Base-by-base conservation (phyloP, 345 rosid genomes). In the Sisymbrium altissimum region DNA sequence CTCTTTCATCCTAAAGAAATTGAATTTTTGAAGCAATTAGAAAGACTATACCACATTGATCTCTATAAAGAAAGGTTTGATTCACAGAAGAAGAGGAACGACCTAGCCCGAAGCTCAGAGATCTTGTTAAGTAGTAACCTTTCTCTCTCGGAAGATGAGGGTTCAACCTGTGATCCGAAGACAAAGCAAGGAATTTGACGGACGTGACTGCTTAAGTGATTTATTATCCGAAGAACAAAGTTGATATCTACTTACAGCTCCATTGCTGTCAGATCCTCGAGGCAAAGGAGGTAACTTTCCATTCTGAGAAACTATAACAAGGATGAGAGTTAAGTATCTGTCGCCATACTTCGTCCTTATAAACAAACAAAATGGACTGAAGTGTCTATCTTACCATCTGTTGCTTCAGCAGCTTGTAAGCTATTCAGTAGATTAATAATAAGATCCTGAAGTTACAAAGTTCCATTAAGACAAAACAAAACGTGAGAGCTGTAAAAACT, bases 201-300 rank as follows among this genome's bases (percentile, higher is more conserved):
- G n/a, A 19, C 58, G 35, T 4, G 64, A 64, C n/a, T 18, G 19
- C 55, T 45, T 25, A 38, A 14, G 36, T 36, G 40, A 58, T 69
- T 32, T 18, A 52, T 55, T 29, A 56, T 32, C 2, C 61, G 13
- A 56, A 56, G 23, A 33, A 33, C 41, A 15, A 52, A 52, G 57
- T 52, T 13, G 49, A 74, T n/a, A 64, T 13, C 27, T 52, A 64
- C 91, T 83, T 73, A 95, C 97, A 38, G 41, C 81, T 80, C 92
- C 97, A 78, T 89, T 90, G 80, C 68, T 85, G 78, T 90, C 98
- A 23, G 83, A 60, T 72, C 75, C 38, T 49, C 82, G 94, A 74
- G 97, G 91, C 69, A 84, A 76, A 2, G 87, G 90, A 9, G 90
- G 93, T 81, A 89, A 84, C 81, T 90, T 96, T 68, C 98, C 99